These are phyloP conservation scores for Eimeria necatrix DNA, from an alignment of 169 alveolate species.

Conservation along the genomic window DNA sequence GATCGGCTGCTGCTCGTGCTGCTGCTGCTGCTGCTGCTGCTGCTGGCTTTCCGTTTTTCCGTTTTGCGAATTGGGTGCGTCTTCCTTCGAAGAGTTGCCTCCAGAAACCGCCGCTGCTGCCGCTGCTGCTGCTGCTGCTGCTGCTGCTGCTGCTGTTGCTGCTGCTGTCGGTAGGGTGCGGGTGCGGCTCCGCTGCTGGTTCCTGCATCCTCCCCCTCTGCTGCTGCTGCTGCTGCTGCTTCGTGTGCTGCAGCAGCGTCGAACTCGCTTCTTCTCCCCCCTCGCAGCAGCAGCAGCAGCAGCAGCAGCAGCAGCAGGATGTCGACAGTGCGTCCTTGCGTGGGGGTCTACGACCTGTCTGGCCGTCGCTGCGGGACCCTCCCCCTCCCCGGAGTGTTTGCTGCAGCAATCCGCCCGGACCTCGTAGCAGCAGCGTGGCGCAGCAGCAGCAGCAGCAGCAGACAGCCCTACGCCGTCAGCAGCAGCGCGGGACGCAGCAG, in stretches of 20 bases:
- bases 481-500: slow-evolving; percentile 95
- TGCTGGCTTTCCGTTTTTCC: not conserved
- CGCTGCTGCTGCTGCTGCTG: slow-evolving; percentile 36
- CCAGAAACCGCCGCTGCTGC: not conserved
- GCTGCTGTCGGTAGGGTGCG: slow-evolving; percentile 39
- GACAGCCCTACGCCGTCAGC: slow-evolving; percentile 98
- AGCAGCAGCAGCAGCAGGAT: slow-evolving; percentile 57
- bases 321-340: slow-evolving; percentile 82
- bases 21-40: not conserved
- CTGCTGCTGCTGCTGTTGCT: not conserved
- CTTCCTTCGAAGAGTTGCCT: not conserved
- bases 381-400: no score
- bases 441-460: slow-evolving; percentile 92
- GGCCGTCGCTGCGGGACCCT: slow-evolving; percentile 40
- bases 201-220: not conserved
- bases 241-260: not conserved
- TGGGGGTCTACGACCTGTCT: slow-evolving; percentile 81
- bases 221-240: not conserved
- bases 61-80: not conserved
- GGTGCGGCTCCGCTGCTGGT: not conserved
- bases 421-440: no score
- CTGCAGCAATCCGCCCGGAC: slow-evolving; percentile 98
- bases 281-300: slow-evolving; percentile 1
- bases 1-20: no score
- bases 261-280: no score